These are phyloP conservation scores for Xylaria sp. DNA, from an alignment of 495 filamentous ascomycete species.

Conservation along the genomic window DNA sequence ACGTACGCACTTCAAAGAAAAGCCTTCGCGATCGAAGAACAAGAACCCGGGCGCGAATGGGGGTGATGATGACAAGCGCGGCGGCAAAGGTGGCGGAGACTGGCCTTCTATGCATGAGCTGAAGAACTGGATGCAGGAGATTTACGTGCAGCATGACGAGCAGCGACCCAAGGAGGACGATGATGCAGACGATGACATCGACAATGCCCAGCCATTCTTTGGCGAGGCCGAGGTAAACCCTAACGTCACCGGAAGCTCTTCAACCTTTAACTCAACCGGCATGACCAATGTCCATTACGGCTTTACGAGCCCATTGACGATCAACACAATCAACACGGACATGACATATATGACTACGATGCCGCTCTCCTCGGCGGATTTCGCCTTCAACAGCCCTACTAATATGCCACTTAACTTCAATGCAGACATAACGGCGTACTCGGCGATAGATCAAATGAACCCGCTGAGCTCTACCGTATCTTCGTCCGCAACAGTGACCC, in stretches of 20 bases:
- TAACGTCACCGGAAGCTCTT: constrained; percentile 20
- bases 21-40: constrained; percentile 50
- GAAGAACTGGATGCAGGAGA: constrained; percentile 83
- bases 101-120: constrained; percentile 81
- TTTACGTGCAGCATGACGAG: constrained; percentile 53
- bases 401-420: constrained; percentile 36
- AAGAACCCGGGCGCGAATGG: constrained; percentile 43
- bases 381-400: constrained; percentile 40
- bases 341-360: constrained; percentile 38
- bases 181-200: constrained; percentile 44
- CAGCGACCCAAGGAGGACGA: constrained; percentile 38
- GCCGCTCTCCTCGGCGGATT: constrained; percentile 51
- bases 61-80: constrained; percentile 64
- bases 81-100: constrained; percentile 84
- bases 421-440: constrained; percentile 31
- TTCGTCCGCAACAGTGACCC: constrained; percentile 50
- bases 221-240: constrained; percentile 36
- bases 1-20: constrained; percentile 79
- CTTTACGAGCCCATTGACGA: constrained; percentile 32
- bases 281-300: constrained; percentile 41
- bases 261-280: constrained; percentile 37
- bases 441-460: constrained; percentile 37
- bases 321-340: constrained; percentile 38
- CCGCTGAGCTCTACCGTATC: constrained; percentile 48
- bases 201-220: constrained; percentile 13